Base-by-base conservation (phyloP, 2,329 filamentous ascomycete genomes). In the Aspergillus pseudoterreus region DNA sequence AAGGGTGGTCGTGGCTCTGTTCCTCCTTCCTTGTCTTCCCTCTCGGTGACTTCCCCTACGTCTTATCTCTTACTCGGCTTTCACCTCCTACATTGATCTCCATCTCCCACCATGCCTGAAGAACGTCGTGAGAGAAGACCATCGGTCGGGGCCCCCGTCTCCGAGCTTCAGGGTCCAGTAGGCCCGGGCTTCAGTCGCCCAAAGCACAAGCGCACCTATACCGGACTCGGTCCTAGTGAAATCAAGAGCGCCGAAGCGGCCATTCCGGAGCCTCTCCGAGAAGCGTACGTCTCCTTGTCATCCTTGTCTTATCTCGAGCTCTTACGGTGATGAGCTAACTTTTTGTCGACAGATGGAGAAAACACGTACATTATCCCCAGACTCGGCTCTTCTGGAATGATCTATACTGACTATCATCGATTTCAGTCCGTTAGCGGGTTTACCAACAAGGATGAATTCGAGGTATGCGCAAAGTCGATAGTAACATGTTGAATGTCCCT, bases 161-260 rank as follows among this genome's bases (percentile, higher is more conserved):
- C 88, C 58, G 90, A 96, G 68, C 86, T 97, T 56, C 81, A 89
- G 71, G 92, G 91, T 58, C 86, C 89, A 15, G 84, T 96, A 51
- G 87, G 87, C n/a, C 90, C 91, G 38, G 86, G 86, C 39, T 92
- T 95, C 69, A 86, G 74, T 84, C 82, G 94, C 55, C 94, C 94
- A 43, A 99, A 97, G 77, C 94, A 99, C 78, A 96, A 90, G 80
- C 84, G 94, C 61, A 97, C 92, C n/a, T 88, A 89, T 60, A 99
- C 94, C 9, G 94, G 94, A 8, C 94, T 97, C 68, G 92, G 91
- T 32, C 82, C 91, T 24, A 79, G 83, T 33, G 94, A 99, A 69
- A 96, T 96, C 78, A 96, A 96, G 78, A 87, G 76, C 64, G 90
- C 97, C 45, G 92, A 97, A 77, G 90, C 91, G 78, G 84, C 75